Percentiles rank a stretch among this genome's conserved stretches.
phyloP scores from a whole-genome alignment of 2,329 filamentous ascomycete genomes.

The Fusarium agapanthi region DNA sequence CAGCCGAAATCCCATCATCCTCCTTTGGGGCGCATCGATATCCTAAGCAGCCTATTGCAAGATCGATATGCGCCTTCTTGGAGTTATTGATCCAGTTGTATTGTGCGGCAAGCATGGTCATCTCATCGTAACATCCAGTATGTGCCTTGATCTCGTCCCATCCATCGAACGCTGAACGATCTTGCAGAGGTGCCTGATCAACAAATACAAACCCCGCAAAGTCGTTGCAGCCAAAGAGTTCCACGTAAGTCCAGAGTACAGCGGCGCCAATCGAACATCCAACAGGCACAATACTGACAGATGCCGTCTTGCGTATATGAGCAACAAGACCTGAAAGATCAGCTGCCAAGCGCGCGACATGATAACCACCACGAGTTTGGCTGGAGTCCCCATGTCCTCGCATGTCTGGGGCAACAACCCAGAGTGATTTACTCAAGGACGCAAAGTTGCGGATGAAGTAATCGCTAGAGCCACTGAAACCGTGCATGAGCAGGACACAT shows the following conservation, averaged over 20 bases:
- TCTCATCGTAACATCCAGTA: slow-evolving; percentile 39
- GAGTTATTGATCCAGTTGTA: slow-evolving; percentile 39
- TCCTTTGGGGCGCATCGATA: slow-evolving; percentile 37
- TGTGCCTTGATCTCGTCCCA: slow-evolving; percentile 39
- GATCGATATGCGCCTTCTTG: slow-evolving; percentile 33
- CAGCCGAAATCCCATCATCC: slow-evolving; percentile 31
- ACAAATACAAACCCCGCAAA: slow-evolving; percentile 42
- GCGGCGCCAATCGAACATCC: slow-evolving; percentile 43
- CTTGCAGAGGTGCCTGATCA: slow-evolving; percentile 41
- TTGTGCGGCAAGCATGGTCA: slow-evolving; percentile 37
- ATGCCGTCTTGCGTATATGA: slow-evolving; percentile 31
- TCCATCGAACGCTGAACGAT: slow-evolving; percentile 35
- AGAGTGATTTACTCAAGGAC: slow-evolving; percentile 29
- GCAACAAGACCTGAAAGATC: slow-evolving; percentile 34
- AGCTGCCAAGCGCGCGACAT: slow-evolving; percentile 39
- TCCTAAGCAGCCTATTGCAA: slow-evolving; percentile 38
- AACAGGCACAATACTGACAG: slow-evolving; percentile 36
- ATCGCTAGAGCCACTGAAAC: slow-evolving; percentile 43
- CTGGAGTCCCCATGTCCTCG: slow-evolving; percentile 40
- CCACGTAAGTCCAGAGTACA: slow-evolving; percentile 42
- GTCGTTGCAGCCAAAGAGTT: slow-evolving; percentile 39
- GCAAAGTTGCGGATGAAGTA: slow-evolving; percentile 38
- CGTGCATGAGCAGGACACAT: slow-evolving; percentile 42
- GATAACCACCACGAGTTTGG: slow-evolving; percentile 37
- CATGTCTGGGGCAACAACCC: slow-evolving; percentile 42